Percentiles rank a stretch among this genome's conserved stretches.
Conservation (phyloP, 2,329 filamentous ascomycete species). For the Colletotrichum melonis region DNA sequence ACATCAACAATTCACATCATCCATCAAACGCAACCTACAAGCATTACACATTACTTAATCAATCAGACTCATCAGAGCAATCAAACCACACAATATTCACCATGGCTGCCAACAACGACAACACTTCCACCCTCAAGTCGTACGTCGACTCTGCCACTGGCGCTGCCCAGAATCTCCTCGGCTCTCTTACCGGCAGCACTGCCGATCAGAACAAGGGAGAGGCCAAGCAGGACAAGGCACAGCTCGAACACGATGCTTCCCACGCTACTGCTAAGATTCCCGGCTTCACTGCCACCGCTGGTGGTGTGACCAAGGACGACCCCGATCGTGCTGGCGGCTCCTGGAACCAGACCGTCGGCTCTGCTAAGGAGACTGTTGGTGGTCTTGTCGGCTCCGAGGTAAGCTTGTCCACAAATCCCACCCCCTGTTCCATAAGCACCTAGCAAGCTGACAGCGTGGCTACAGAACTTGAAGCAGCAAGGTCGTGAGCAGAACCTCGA, state of each 20-base stretch:
- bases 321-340: slow-evolving; percentile 76
- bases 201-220: slow-evolving; percentile 75
- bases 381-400: slow-evolving; percentile 80
- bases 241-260: slow-evolving; percentile 77
- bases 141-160: slow-evolving; percentile 80
- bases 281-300: slow-evolving; percentile 74
- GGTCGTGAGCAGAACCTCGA: slow-evolving; percentile 83
- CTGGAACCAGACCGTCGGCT: slow-evolving; percentile 92
- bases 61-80: not conserved
- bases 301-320: slow-evolving; percentile 78
- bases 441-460: not conserved
- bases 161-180: slow-evolving; percentile 77
- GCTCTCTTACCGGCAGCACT: slow-evolving; percentile 78
- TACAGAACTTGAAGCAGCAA: slow-evolving; percentile 73
- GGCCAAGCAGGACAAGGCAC: slow-evolving; percentile 72
- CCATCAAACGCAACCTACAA: slow-evolving; percentile 5
- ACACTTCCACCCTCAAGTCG: slow-evolving; percentile 82
- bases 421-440: too few relatives aligned
- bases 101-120: slow-evolving; percentile 37
- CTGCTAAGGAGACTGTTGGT: slow-evolving; percentile 85
- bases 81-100: not conserved
- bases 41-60: not conserved
- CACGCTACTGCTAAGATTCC: slow-evolving; percentile 82
- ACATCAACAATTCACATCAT: not conserved
- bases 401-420: slow-evolving; percentile 34